A percentile compares a stretch with the other conserved stretches of the same genome.
phyloP scores from a whole-genome alignment of 2,329 filamentous ascomycete species.

The Neonectria punicea region DNA sequence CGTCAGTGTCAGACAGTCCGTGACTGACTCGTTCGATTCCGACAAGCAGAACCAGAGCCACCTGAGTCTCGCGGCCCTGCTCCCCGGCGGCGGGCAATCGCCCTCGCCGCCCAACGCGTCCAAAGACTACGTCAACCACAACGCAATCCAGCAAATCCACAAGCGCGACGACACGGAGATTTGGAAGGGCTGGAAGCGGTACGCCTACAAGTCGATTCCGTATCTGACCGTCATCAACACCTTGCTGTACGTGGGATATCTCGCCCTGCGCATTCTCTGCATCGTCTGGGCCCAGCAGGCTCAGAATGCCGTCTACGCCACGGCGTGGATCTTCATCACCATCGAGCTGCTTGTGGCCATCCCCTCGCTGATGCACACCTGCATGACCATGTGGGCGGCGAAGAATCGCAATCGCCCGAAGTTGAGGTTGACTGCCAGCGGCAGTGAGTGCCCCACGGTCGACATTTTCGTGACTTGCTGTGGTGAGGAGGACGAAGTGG shows the following conservation, averaged over 20 bases:
- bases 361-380: conserved; percentile 66
- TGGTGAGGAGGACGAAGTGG: conserved; percentile 64
- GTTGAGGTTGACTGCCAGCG: conserved; percentile 58
- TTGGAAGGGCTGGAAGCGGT: conserved; percentile 57
- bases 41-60: conserved; percentile 54
- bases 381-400: conserved; percentile 67
- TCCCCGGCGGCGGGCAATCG: conserved; percentile 44
- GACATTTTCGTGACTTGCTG: conserved; percentile 69
- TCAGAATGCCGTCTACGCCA: conserved; percentile 53
- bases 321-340: conserved; percentile 67
- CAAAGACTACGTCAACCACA: conserved; percentile 46
- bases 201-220: conserved; percentile 52
- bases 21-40: conserved; percentile 30
- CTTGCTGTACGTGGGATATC: conserved; percentile 59
- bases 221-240: conserved; percentile 54
- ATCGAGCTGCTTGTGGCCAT: conserved; percentile 64
- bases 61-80: conserved; percentile 53
- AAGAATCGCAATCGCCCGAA: conserved; percentile 65
- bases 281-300: conserved; percentile 61
- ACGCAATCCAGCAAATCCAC: conserved; percentile 52
- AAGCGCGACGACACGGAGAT: conserved; percentile 56
- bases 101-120: conserved; percentile 38
- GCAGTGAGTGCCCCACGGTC: conserved; percentile 60
- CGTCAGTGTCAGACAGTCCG: conserved; percentile 26
- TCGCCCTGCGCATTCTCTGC: conserved; percentile 62